Evolutionary conservation across 192 early-diverging fungal species (phyloP), one percentile per base, ranked within the genome.

Genomic region (Entomortierella parvispora): DNA sequence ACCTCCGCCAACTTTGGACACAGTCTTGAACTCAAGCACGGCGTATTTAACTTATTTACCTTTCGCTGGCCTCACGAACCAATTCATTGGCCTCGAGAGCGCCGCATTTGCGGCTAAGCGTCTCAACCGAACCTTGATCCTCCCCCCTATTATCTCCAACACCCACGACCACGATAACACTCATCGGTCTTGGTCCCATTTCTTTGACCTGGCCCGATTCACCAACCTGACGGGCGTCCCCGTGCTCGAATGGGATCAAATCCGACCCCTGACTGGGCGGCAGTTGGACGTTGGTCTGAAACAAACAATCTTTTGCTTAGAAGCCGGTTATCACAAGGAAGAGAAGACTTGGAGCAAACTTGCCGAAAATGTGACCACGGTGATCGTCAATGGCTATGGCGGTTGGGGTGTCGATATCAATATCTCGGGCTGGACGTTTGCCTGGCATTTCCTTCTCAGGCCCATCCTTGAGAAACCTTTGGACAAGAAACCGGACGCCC

Each of bases 111-210:
- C 25, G 2, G 62, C 62, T 14, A 40, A 53, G 31, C 62, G 42
- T 23, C 26, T 65, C 11, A 54, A 55, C 28, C 51, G 62, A 14
- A 54, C 51, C 2, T 32, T 65, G 14, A 53, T 65, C 26, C 40
- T 65, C 40, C 62, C 62, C 9, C 62, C 62, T n/a, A 65, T 65
- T 26, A 53, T 54, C 28, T 31, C 51, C 42, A 65, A 46, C 50
- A 48, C 62, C 0, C 62, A 65, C 28, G 62, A 65, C 50, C 7
- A 14, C 15, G 44, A 65, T 9, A 65, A 65, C 29, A 31, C 50
- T 8, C 45, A 65, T 34, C 62, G 54, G 40, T 23, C 34, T 2
- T 65, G 62, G 62, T 65, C 62, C 0, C 18, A 54, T 12, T 65
- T 45, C 40, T 54, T 65, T 40, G 62, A 65, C 31, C 51, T 65